phyloP scores from a whole-genome alignment of 768 basidiomycete species.

The Termitomyces sp. region DNA sequence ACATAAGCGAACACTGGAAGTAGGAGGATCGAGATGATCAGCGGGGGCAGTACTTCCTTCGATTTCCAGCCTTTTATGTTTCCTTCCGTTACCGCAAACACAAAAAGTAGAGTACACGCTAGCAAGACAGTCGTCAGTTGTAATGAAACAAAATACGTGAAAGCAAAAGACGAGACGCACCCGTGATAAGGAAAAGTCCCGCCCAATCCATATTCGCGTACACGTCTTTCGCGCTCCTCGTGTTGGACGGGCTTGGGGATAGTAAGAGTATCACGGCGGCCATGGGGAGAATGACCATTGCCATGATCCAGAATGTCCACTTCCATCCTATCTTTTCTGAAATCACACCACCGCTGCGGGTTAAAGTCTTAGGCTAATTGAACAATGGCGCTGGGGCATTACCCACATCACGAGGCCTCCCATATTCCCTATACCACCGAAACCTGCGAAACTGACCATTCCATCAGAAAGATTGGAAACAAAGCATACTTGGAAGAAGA shows the following conservation, averaged over 20 bases:
- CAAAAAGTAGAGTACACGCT: conserved; percentile 27
- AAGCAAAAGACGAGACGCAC: conserved; percentile 26
- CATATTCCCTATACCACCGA: conserved; percentile 35
- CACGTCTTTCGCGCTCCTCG: conserved; percentile 19
- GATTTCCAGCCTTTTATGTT: conserved; percentile 43
- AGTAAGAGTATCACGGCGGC: conserved; percentile 24
- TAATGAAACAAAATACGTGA: conserved; percentile 8
- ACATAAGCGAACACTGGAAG: conserved; percentile 29
- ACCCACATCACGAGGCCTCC: conserved; percentile 12
- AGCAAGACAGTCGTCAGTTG: conserved; percentile 12
- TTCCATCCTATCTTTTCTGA: conserved; percentile 33
- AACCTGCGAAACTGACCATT: conserved; percentile 38
- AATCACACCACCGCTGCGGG: conserved; percentile 34
- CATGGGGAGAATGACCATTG: conserved; percentile 32
- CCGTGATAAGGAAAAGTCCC: conserved; percentile 21
- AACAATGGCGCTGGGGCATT: not conserved
- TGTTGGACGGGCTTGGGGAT: conserved; percentile 4
- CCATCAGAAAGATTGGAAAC: not conserved
- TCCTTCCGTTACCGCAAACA: conserved; percentile 36
- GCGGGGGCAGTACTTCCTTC: conserved; percentile 34
- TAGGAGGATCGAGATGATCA: conserved; percentile 39
- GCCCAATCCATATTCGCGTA: conserved; percentile 7
- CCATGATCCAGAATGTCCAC: conserved; percentile 46
- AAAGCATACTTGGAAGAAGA: not conserved
- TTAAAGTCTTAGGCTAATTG: no score